Evolutionary conservation across 805 yeast species (phyloP), one percentile per base, ranked within the genome.

Genomic region (Wickerhamiella sergipiensis): DNA sequence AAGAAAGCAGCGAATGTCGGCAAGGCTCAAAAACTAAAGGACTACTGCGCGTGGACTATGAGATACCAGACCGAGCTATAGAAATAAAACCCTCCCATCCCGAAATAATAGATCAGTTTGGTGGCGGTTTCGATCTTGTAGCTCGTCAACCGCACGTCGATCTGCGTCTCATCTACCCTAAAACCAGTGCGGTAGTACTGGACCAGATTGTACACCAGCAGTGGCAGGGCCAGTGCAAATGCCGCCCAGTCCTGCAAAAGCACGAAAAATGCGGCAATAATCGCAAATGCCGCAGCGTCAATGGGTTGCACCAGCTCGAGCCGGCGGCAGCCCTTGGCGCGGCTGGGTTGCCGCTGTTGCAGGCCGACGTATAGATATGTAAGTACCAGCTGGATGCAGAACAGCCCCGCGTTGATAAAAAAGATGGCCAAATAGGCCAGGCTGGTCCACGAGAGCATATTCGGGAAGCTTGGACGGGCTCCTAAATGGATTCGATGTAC

Each of bases 151-250:
- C 97, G 89, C 73, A 97, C 80, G 72, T 92, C 92, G 62, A 90
- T 92, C 69, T 90, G 97, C 44, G 98, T 90, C 53, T 97, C 97
- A 68, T 92, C 98, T 67, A 89, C 79, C 56, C 85, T 72, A 66
- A 90, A 89, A 66, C 81, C 80, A 69, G 86, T 87, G 61, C 78
- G 79, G 67, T 81, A 69, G 63, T 86, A 78, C 68, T 85, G 85
- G 73, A 83, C 82, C 53, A 73, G 80, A 66, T 92, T 92, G 75
- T 75, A 92, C 26, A 88, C 92, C 50, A 85, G 69, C 55, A 92
- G 73, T 46, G 97, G 97, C 57, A 80, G 70, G 68, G 86, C 86
- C 64, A 92, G 67, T 61, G 89, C 69, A 67, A 90, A 82, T 21
- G 87, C 80, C 65, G 87, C 79, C 97, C 97, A 89, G 71, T 85